phyloP scores from a whole-genome alignment of 2,329 filamentous ascomycete species.

The Aspergillus transmontanensis region DNA sequence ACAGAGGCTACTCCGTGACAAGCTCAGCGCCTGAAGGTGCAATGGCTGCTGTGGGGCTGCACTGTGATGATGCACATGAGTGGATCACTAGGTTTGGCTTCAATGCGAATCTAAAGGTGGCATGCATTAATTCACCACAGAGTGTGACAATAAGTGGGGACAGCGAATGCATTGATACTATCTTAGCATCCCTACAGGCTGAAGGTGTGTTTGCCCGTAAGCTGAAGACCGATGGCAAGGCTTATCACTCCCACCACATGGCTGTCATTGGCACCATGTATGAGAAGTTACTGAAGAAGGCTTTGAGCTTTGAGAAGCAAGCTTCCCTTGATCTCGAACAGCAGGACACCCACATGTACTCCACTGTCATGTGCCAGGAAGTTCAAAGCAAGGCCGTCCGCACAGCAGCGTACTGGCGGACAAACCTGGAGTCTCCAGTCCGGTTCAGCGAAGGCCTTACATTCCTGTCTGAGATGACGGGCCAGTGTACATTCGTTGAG shows the following conservation, averaged over 20 bases:
- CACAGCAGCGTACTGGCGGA: slow-evolving; percentile 3
- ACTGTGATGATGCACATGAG: background rate
- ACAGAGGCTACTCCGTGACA: slow-evolving; percentile 4
- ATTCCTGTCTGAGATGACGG: too few relatives aligned
- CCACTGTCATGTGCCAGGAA: too few relatives aligned
- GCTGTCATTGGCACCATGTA: too few relatives aligned
- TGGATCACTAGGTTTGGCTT: background rate
- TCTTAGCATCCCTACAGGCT: slow-evolving; percentile 23
- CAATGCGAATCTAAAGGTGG: background rate
- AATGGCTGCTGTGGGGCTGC: slow-evolving; percentile 15
- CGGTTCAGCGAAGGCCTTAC: background rate
- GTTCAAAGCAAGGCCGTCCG: too few relatives aligned
- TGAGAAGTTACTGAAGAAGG: too few relatives aligned
- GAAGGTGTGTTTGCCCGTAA: slow-evolving; percentile 20
- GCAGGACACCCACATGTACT: too few relatives aligned
- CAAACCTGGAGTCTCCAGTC: background rate
- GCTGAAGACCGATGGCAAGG: slow-evolving; percentile 16
- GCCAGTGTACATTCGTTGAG: too few relatives aligned
- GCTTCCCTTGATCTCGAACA: background rate
- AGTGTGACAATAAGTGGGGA: slow-evolving; percentile 27
- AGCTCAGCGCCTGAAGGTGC: background rate
- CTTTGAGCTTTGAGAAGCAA: too few relatives aligned
- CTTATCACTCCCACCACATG: slow-evolving; percentile 30
- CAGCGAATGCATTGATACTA: slow-evolving; percentile 17
- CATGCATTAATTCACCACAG: background rate